Evolutionary conservation across 495 filamentous ascomycete species (phyloP).

Genomic region (Hypomontagnella submonticulosa): DNA sequence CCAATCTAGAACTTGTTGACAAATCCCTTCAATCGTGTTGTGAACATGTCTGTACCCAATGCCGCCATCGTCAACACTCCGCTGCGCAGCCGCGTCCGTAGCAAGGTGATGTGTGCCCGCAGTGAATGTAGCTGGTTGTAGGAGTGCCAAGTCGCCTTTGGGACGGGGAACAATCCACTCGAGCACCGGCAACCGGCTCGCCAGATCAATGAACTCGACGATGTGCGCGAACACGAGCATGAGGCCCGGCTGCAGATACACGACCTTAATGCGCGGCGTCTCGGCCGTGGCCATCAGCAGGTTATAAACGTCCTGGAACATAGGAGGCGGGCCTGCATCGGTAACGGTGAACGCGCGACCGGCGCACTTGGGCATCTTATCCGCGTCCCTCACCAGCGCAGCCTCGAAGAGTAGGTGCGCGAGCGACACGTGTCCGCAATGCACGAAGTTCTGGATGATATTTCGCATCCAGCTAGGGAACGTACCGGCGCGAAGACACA

Average conservation of each 20-base stretch:
- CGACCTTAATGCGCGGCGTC: conserved; percentile 48
- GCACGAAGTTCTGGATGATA: conserved; percentile 65
- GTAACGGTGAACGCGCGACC: conserved; percentile 57
- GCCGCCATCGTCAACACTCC: conserved; percentile 60
- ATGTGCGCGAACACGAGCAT: conserved; percentile 60
- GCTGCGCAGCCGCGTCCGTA: conserved; percentile 60
- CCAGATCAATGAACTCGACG: conserved; percentile 54
- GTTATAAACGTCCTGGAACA: conserved; percentile 50
- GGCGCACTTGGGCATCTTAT: conserved; percentile 51
- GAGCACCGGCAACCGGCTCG: conserved; percentile 53
- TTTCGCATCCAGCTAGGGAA: conserved; percentile 58
- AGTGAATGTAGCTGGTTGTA: conserved; percentile 64
- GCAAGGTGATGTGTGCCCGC: conserved; percentile 57
- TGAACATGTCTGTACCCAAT: conserved; percentile 60
- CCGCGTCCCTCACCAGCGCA: conserved; percentile 51
- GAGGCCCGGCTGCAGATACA: conserved; percentile 54
- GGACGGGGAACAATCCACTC: conserved; percentile 52
- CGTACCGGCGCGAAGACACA: conserved; percentile 31
- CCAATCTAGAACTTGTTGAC: conserved; percentile 62
- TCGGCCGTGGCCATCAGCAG: conserved; percentile 31
- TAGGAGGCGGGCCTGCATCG: conserved; percentile 50
- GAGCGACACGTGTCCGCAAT: conserved; percentile 66
- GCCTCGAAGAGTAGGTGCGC: conserved; percentile 68
- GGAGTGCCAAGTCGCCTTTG: conserved; percentile 49
- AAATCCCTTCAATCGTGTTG: conserved; percentile 63